These are phyloP conservation scores for Fraxinus nigra DNA, from an alignment of 305 asterid species.

Conservation along the genomic window DNA sequence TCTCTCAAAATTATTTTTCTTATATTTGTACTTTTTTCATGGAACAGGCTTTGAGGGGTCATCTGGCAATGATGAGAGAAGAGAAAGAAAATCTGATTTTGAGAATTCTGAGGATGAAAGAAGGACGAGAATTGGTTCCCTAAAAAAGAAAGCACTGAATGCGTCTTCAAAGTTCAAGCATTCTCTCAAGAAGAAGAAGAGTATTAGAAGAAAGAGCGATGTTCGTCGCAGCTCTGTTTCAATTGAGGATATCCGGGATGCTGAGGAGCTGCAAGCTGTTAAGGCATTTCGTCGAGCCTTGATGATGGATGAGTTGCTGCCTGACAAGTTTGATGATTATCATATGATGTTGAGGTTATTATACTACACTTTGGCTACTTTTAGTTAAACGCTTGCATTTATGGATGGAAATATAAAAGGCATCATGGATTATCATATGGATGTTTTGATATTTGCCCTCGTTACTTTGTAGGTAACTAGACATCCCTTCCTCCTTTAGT, in stretches of 20 bases:
- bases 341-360: constrained; percentile 88
- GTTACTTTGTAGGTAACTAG: constrained; percentile 1
- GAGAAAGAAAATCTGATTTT: constrained; percentile 76
- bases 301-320: constrained; percentile 81
- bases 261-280: constrained; percentile 82
- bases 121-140: constrained; percentile 64
- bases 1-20: background rate
- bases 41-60: constrained; percentile 74
- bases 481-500: background rate
- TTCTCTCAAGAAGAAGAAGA: constrained; percentile 43
- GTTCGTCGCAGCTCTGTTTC: constrained; percentile 39
- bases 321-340: constrained; percentile 83
- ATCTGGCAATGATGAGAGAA: constrained; percentile 70
- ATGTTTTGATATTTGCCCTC: background rate
- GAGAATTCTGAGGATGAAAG: constrained; percentile 84
- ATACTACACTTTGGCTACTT: background rate
- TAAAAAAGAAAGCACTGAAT: constrained; percentile 79
- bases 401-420: constrained; percentile 2
- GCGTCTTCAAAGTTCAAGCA: constrained; percentile 41
- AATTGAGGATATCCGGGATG: constrained; percentile 92
- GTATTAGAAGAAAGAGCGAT: constrained; percentile 35
- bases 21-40: constrained; percentile 17
- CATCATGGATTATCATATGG: constrained; percentile 2
- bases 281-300: constrained; percentile 82
- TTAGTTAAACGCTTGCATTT: background rate